Conservation (phyloP, 306 rosid species). For the Arachis stenosperma region DNA sequence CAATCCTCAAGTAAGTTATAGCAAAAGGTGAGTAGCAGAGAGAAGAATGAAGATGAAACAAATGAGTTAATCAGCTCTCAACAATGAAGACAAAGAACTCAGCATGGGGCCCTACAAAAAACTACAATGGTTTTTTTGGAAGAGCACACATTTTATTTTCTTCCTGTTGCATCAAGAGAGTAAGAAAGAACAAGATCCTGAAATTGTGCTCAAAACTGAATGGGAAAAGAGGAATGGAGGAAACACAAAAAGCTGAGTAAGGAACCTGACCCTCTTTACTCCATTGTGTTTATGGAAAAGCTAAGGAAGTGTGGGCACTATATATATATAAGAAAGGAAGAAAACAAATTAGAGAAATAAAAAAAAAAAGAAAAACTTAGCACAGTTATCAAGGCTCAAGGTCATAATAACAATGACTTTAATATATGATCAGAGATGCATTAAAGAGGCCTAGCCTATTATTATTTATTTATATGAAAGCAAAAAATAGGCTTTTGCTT, state of each 20-base stretch:
- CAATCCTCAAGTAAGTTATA: constrained; percentile 18
- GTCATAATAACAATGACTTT: constrained; percentile 65
- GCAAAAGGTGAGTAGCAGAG: constrained; percentile 19
- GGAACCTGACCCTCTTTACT: constrained; percentile 40
- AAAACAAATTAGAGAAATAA: too few relatives aligned
- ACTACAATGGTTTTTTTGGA: constrained; percentile 21
- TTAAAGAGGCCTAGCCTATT: constrained; percentile 44
- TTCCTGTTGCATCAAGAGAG: constrained; percentile 35
- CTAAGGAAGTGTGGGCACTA: constrained; percentile 50
- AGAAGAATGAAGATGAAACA: constrained; percentile 34
- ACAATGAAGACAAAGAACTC: constrained; percentile 35
- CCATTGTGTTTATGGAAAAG: constrained; percentile 57
- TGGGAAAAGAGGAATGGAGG: constrained; percentile 32
- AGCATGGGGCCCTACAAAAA: constrained; percentile 40
- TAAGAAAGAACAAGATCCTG: constrained; percentile 48
- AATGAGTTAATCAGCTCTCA: constrained; percentile 10
- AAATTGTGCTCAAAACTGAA: constrained; percentile 37
- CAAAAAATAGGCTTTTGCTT: constrained; percentile 55
- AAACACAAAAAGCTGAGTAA: constrained; percentile 50
- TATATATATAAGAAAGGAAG: background rate
- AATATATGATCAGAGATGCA: constrained; percentile 46
- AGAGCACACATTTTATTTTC: constrained; percentile 30
- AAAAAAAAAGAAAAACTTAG: constrained; percentile 35
- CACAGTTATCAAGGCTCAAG: constrained; percentile 68
- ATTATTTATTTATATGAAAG: constrained; percentile 43